Conservation (phyloP, 768 basidiomycete species). For the Boletus rufocinnamomeus region DNA sequence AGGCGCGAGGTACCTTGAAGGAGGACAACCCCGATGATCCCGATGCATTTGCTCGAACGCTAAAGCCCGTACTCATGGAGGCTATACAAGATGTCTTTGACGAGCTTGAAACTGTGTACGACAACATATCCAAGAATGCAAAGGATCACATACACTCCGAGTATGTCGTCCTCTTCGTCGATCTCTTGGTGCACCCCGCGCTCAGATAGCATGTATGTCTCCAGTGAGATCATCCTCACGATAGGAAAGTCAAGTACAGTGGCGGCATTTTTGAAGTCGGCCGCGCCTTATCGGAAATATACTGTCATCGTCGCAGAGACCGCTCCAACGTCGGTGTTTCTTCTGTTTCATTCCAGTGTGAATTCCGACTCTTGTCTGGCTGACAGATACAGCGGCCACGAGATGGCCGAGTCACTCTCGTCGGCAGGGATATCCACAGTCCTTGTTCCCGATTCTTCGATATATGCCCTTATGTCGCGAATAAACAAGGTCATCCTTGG, state of each 20-base stretch:
- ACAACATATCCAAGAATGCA: slow-evolving; percentile 91
- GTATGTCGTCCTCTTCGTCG: slow-evolving; percentile 49
- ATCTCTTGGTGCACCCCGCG: background rate
- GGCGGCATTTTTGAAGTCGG: slow-evolving; percentile 89
- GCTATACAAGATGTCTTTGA: slow-evolving; percentile 96
- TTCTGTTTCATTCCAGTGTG: slow-evolving; percentile 1
- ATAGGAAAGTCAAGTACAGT: slow-evolving; percentile 95
- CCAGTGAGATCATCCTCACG: slow-evolving; percentile 91
- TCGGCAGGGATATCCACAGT: slow-evolving; percentile 86
- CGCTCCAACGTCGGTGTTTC: slow-evolving; percentile 75
- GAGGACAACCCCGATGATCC: slow-evolving; percentile 77
- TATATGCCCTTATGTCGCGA: slow-evolving; percentile 94
- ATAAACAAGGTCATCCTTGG: slow-evolving; percentile 96
- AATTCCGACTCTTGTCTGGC: slow-evolving; percentile 4
- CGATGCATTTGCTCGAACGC: slow-evolving; percentile 69
- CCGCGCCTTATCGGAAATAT: slow-evolving; percentile 86
- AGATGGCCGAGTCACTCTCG: slow-evolving; percentile 82
- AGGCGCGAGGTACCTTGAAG: slow-evolving; percentile 57
- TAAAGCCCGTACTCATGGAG: slow-evolving; percentile 95
- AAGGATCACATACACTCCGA: slow-evolving; percentile 98
- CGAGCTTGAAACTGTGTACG: slow-evolving; percentile 94
- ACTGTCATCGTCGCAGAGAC: slow-evolving; percentile 97
- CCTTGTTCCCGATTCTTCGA: slow-evolving; percentile 93
- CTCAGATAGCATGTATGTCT: background rate
- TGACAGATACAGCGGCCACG: slow-evolving; percentile 77